Evolutionary conservation across 768 basidiomycete species (phyloP), one percentile per base, ranked within the genome.

Genomic region (Xanthoconium stramineum): DNA sequence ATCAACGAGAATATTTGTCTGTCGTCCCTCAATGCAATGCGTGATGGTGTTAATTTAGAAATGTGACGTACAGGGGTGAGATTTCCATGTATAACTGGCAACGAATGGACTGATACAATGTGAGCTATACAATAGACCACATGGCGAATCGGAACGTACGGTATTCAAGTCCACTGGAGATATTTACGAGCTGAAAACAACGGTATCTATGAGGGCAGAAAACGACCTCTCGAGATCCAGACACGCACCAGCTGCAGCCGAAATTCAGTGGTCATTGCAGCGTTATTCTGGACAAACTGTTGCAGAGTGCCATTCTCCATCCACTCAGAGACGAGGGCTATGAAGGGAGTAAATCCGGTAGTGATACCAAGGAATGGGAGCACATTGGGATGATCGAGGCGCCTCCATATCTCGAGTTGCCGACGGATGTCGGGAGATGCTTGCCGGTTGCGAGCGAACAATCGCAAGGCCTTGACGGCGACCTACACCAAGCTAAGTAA

Each of bases 281-380:
- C 32, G 9, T 50, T 20, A 9, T 61, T 52, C 35, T 44, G 29
- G 19, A 13, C 6, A 44, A 61, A 61, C 11, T 50, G 24, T 1
- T 46, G 39, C 17, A 61, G 32, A 6, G 24, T 50, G 14, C 60
- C 60, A 5, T 57, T 57, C 2, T 44, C 17, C 60, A 61, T 57
- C 60, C 60, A 61, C 13, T 39, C 13, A 6, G 60, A 61, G 29
- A 61, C 60, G 29, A 61, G 43, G 38, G 60, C 29, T 6, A 57
- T 24, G 30, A 33, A 47, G 5, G 51, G 55, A 28, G 51, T 50
- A 36, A 57, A 61, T 30, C 60, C 48, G 5, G 43, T 57, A 4
- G 60, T 61, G 48, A 61, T 50, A 20, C 60, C 60, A 28, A 61
- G 60, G 29, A 61, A 61, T 1, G 60, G 60, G 29, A 61, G 55